Conservation (phyloP, 148 eudicot species). For the Camellia japonica region DNA sequence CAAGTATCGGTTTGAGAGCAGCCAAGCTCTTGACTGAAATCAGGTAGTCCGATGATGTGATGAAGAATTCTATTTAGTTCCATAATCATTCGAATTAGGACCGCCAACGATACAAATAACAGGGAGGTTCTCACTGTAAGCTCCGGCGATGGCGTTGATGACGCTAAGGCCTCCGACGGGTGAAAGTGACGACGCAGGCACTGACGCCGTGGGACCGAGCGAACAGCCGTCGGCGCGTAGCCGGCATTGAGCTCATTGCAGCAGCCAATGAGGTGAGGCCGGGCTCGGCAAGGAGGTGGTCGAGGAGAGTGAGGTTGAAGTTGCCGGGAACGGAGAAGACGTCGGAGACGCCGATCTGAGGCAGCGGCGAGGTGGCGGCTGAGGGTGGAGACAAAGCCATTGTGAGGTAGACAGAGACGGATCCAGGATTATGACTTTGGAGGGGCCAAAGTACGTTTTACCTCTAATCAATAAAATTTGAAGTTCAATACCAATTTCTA, state of each 20-base stretch:
- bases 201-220: slow-evolving; percentile 81
- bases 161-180: slow-evolving; percentile 88
- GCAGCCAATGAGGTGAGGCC: slow-evolving; percentile 71
- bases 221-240: slow-evolving; percentile 91
- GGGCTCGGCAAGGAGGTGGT: slow-evolving; percentile 78
- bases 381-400: no score
- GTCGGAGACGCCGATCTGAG: slow-evolving; percentile 58
- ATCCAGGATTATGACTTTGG: no score
- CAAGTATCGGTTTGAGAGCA: slow-evolving; percentile 83
- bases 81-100: slow-evolving; percentile 79
- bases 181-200: slow-evolving; percentile 78
- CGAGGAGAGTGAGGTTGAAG: slow-evolving; percentile 75
- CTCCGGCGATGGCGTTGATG: slow-evolving; percentile 82
- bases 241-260: slow-evolving; percentile 98
- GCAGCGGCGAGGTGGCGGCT: slow-evolving; percentile 24
- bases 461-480: no score
- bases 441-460: no score
- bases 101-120: slow-evolving; percentile 88
- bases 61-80: slow-evolving; percentile 72
- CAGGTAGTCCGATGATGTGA: slow-evolving; percentile 79
- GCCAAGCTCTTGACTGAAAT: slow-evolving; percentile 76
- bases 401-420: no score
- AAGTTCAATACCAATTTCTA: no score
- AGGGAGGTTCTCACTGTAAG: slow-evolving; percentile 80
- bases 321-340: slow-evolving; percentile 86